A percentile compares a stretch with the other conserved stretches of the same genome.
phyloP scores from a whole-genome alignment of 805 yeast species.

The Metschnikowia borealis region DNA sequence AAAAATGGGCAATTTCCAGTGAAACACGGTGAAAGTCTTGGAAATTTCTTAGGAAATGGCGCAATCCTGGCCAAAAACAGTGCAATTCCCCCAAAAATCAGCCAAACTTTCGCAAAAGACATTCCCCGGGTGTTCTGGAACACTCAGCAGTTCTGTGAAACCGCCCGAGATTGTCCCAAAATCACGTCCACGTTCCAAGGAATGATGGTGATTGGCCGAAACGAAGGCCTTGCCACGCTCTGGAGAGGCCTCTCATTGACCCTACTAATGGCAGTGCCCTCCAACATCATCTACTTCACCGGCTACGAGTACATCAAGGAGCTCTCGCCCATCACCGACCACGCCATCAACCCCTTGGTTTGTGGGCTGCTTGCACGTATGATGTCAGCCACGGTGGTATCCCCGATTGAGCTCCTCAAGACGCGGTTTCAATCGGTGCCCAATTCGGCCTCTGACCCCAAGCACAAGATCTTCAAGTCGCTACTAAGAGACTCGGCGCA shows the following conservation, averaged over 20 bases:
- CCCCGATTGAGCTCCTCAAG: slow-evolving; percentile 84
- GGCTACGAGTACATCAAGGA: slow-evolving; percentile 88
- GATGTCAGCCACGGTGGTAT: slow-evolving; percentile 75
- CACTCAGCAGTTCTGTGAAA: slow-evolving; percentile 33
- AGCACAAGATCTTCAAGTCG: slow-evolving; percentile 35
- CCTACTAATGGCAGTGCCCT: slow-evolving; percentile 83
- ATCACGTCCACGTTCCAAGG: slow-evolving; percentile 76
- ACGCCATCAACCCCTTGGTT: slow-evolving; percentile 68
- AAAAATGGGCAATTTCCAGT: too few relatives aligned
- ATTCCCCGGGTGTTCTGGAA: slow-evolving; percentile 29
- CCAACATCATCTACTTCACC: slow-evolving; percentile 89
- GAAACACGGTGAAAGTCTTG: too few relatives aligned
- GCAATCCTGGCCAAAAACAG: too few relatives aligned
- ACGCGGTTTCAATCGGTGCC: slow-evolving; percentile 92
- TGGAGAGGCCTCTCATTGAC: slow-evolving; percentile 90
- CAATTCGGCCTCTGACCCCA: slow-evolving; percentile 19
- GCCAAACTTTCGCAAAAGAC: too few relatives aligned
- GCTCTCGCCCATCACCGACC: slow-evolving; percentile 41
- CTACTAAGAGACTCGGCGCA: slow-evolving; percentile 50
- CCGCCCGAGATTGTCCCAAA: slow-evolving; percentile 39
- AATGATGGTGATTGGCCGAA: slow-evolving; percentile 54
- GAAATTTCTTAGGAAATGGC: too few relatives aligned
- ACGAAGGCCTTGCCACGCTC: slow-evolving; percentile 73
- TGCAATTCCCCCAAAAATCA: too few relatives aligned
- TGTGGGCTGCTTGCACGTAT: slow-evolving; percentile 86